Evolutionary conservation across 257 asterid genomes (phyloP).

Genomic region (Jaltomata sinuosa): DNA sequence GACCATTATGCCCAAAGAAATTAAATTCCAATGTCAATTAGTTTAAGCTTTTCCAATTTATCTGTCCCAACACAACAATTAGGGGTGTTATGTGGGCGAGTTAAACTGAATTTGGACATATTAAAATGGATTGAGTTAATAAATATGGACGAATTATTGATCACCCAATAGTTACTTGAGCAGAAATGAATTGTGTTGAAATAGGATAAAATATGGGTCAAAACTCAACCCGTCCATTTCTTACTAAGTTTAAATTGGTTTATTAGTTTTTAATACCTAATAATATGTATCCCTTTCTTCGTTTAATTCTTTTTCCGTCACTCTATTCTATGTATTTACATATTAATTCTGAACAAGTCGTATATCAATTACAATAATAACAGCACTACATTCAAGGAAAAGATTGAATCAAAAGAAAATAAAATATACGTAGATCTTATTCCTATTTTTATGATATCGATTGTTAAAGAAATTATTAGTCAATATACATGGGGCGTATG

Average conservation of each 20-base stretch:
- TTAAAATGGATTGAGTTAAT: neutral
- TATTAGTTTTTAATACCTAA: no score
- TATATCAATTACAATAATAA: neutral
- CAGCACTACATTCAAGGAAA: neutral
- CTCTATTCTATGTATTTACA: neutral
- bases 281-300: no score
- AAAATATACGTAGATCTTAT: no score
- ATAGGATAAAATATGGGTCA: rapidly evolving
- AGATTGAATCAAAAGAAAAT: neutral
- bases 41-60: neutral
- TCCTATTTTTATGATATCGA: no score
- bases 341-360: neutral
- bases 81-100: neutral
- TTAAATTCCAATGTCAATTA: neutral
- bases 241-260: neutral
- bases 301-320: neutral
- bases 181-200: no score
- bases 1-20: neutral
- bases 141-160: neutral
- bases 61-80: neutral
- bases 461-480: neutral
- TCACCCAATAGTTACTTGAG: neutral
- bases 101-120: neutral
- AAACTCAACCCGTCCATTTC: neutral
- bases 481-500: neutral